Conservation (phyloP, 768 basidiomycete species). For the Russula lepida region DNA sequence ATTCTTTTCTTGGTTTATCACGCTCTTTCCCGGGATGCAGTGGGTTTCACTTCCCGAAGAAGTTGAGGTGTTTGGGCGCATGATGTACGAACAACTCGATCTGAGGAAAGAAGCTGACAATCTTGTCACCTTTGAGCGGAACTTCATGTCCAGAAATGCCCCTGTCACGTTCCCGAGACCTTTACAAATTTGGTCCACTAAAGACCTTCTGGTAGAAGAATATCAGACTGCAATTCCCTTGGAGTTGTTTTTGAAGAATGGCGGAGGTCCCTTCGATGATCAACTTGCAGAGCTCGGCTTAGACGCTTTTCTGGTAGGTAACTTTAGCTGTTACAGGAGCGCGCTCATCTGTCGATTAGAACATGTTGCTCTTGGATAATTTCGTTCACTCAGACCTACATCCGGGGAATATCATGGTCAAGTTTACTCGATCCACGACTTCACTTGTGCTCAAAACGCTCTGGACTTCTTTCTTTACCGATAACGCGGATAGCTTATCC, state of each 20-base stretch:
- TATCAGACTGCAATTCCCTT: constrained; percentile 88
- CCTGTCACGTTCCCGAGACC: constrained; percentile 89
- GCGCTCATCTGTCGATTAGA: constrained; percentile 38
- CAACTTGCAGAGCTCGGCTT: constrained; percentile 86
- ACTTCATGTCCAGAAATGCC: constrained; percentile 72
- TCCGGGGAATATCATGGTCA: constrained; percentile 96
- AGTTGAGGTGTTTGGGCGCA: constrained; percentile 85
- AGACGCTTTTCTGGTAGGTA: constrained; percentile 85
- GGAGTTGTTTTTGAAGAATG: constrained; percentile 78
- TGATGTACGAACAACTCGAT: constrained; percentile 96
- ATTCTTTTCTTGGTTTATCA: constrained; percentile 76
- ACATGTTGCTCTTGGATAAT: constrained; percentile 97
- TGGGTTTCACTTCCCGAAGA: constrained; percentile 97
- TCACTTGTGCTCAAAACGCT: constrained; percentile 53
- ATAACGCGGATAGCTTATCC: constrained; percentile 19
- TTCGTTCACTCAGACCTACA: constrained; percentile 91
- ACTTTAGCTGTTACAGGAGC: neutral
- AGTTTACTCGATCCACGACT: constrained; percentile 82
- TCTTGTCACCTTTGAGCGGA: constrained; percentile 71
- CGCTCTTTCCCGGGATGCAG: constrained; percentile 83
- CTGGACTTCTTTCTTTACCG: constrained; percentile 44
- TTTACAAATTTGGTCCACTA: constrained; percentile 69
- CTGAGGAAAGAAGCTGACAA: constrained; percentile 86
- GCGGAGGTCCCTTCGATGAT: constrained; percentile 87
- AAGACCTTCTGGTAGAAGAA: constrained; percentile 84